phyloP scores from a whole-genome alignment of 441 rosid species.

The Manihot esculenta region DNA sequence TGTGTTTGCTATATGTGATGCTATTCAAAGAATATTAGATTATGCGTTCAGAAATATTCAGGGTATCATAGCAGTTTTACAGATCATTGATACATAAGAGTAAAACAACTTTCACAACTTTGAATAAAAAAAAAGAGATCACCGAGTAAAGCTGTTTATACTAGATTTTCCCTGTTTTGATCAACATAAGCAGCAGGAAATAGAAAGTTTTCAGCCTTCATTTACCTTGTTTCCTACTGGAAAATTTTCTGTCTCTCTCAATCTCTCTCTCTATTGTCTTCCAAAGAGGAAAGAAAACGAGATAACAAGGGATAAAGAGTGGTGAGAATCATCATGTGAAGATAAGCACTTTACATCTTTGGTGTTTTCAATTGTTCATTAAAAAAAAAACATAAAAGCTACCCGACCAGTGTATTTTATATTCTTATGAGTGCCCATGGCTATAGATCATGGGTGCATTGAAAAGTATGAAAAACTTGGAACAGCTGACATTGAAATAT shows the following conservation, averaged over 20 bases:
- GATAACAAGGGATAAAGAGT: background rate
- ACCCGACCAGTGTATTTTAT: background rate
- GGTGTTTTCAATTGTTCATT: background rate
- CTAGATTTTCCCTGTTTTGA: background rate
- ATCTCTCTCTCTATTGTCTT: background rate
- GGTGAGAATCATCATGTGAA: background rate
- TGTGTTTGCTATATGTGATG: background rate
- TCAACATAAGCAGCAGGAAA: background rate
- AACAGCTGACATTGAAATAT: background rate
- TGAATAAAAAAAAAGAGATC: background rate
- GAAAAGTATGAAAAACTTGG: background rate
- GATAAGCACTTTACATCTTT: constrained; percentile 3
- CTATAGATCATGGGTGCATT: background rate
- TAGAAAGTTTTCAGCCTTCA: constrained; percentile 8
- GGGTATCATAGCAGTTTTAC: background rate
- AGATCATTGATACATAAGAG: constrained; percentile 18
- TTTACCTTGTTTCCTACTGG: constrained; percentile 1
- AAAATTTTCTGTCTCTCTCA: background rate
- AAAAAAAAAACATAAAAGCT: constrained; percentile 1
- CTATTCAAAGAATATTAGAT: background rate
- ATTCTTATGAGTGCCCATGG: background rate
- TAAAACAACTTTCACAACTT: background rate
- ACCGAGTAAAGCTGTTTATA: background rate
- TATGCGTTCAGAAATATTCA: background rate
- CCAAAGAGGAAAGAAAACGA: background rate